These are phyloP conservation scores for Podospora australis DNA, from an alignment of 495 filamentous ascomycete genomes.

Conservation along the genomic window DNA sequence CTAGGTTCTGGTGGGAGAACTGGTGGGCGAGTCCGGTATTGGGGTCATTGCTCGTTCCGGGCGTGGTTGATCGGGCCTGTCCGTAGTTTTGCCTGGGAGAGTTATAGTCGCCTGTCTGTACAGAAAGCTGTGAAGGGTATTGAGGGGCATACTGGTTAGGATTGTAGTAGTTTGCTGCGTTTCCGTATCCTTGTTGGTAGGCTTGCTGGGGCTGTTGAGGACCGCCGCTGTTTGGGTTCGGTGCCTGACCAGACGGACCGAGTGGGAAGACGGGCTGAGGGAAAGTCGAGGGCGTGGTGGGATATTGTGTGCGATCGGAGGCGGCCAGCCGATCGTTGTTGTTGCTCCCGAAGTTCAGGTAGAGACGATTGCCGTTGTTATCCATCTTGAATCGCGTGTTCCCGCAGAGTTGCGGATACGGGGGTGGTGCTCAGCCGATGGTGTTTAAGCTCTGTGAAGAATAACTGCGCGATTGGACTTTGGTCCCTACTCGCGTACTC, in stretches of 20 bases:
- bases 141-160: conserved; percentile 33
- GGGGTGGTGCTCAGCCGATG: too few species aligned
- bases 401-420: too few species aligned
- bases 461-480: too few species aligned
- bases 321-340: conserved; percentile 59
- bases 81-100: conserved; percentile 39
- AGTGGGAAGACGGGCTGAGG: conserved; percentile 71
- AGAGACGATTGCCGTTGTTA: conserved; percentile 55
- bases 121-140: conserved; percentile 26
- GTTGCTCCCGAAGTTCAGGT: conserved; percentile 65
- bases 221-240: conserved; percentile 7
- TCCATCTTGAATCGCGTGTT: conserved; percentile 34
- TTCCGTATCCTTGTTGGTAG: conserved; percentile 32
- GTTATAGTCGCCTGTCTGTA: conserved; percentile 25
- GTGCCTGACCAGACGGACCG: conserved; percentile 23
- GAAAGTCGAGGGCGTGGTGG: conserved; percentile 93
- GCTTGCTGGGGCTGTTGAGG: conserved; percentile 32
- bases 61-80: conserved; percentile 51
- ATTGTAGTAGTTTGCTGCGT: conserved; percentile 26
- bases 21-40: conserved; percentile 88
- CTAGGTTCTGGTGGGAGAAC: conserved; percentile 94
- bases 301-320: conserved; percentile 72
- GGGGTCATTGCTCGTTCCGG: conserved; percentile 55
- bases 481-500: too few species aligned
- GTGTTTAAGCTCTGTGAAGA: too few species aligned